A percentile compares a stretch with the other conserved stretches of the same genome.
Evolutionary conservation across 495 filamentous ascomycete genomes (phyloP).

Genomic region (Aspergillus bridgeri): DNA sequence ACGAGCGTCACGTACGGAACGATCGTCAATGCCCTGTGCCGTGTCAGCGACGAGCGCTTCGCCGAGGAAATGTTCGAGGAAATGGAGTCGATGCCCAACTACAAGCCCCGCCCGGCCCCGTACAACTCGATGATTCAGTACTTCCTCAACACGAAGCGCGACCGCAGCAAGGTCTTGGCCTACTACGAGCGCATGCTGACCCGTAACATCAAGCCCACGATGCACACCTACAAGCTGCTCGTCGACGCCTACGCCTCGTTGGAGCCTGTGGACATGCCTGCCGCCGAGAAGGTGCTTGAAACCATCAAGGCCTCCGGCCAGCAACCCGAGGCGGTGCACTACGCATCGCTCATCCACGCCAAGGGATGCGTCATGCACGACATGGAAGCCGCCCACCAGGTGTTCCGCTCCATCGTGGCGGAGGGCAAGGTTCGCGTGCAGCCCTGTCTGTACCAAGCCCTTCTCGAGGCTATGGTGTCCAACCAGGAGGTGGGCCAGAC

Average conservation of each 20-base stretch:
- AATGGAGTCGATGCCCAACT: constrained; percentile 98
- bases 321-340: constrained; percentile 86
- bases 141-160: constrained; percentile 95
- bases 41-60: constrained; percentile 95
- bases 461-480: constrained; percentile 94
- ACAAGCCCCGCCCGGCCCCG: constrained; percentile 92
- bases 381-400: constrained; percentile 70
- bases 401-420: constrained; percentile 77
- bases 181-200: constrained; percentile 94
- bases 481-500: constrained; percentile 81
- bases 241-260: constrained; percentile 94
- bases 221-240: constrained; percentile 96
- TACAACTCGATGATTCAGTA: constrained; percentile 99
- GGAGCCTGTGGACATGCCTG: constrained; percentile 85
- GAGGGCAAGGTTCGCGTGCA: constrained; percentile 62
- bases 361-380: constrained; percentile 94
- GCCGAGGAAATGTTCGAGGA: constrained; percentile 98
- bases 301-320: constrained; percentile 71
- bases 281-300: constrained; percentile 81
- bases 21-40: constrained; percentile 94
- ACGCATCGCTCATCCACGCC: constrained; percentile 91
- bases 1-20: constrained; percentile 98
- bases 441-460: constrained; percentile 88
- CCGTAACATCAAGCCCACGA: constrained; percentile 83
- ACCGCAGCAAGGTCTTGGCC: constrained; percentile 86